phyloP scores from a whole-genome alignment of 257 asterid genomes.

The Primulina eburnea region DNA sequence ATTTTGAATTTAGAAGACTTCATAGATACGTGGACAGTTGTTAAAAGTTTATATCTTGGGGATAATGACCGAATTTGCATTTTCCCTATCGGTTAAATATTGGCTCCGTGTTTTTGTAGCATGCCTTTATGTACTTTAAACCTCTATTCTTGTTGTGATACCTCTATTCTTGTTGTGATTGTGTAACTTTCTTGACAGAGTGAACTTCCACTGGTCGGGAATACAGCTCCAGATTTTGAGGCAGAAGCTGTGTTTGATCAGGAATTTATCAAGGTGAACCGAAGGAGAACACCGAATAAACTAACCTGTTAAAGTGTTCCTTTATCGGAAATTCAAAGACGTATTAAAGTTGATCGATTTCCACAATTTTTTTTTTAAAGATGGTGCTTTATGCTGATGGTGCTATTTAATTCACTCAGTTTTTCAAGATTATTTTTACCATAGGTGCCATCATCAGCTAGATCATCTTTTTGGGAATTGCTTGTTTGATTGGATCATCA shows the following conservation, averaged over 20 bases:
- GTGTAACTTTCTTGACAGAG: conserved; percentile 41
- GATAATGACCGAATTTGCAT: background rate
- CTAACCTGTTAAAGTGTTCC: background rate
- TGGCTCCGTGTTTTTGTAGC: background rate
- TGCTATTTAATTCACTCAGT: background rate
- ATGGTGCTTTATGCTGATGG: background rate
- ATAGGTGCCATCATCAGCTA: background rate
- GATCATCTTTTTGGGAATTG: background rate
- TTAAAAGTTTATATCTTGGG: background rate
- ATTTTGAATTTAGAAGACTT: background rate
- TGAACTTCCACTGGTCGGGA: conserved; percentile 86
- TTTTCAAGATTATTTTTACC: background rate
- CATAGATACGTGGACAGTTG: background rate
- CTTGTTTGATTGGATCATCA: background rate
- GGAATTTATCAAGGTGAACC: conserved; percentile 65
- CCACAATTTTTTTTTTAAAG: background rate
- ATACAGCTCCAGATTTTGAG: conserved; percentile 89
- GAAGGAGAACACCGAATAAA: background rate
- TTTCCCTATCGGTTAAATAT: background rate
- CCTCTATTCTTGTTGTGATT: conserved; percentile 1
- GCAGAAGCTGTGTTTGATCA: conserved; percentile 98
- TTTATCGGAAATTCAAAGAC: background rate
- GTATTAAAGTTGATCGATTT: background rate
- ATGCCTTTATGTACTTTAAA: background rate
- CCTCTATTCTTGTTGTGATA: conserved; percentile 1